phyloP scores from a whole-genome alignment of 2,329 filamentous ascomycete genomes.

The Ophiostoma perfectum region DNA sequence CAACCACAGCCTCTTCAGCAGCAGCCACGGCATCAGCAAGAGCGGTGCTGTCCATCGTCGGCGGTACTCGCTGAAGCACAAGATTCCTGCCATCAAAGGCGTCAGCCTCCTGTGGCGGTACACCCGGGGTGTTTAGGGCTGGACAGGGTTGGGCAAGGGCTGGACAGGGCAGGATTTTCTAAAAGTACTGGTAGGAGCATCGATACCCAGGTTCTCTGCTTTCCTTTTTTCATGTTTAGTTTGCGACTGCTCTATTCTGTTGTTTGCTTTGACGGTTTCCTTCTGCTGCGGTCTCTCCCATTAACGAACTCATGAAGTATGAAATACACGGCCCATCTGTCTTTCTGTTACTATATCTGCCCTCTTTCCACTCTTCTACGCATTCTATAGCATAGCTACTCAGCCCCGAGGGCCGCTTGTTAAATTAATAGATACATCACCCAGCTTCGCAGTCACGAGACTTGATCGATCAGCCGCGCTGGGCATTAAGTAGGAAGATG shows the following conservation, averaged over 20 bases:
- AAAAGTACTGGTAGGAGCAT: background rate
- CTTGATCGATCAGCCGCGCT: no score
- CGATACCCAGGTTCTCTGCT: background rate
- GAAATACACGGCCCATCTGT: background rate
- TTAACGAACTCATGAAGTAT: background rate
- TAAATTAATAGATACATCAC: no score
- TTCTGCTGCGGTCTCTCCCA: background rate
- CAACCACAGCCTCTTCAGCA: slow-evolving; percentile 4
- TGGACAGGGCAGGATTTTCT: background rate
- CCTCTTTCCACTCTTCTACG: background rate
- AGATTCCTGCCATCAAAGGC: slow-evolving; percentile 25
- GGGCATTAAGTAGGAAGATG: no score
- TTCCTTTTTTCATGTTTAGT: background rate
- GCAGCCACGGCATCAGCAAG: background rate
- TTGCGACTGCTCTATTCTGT: background rate
- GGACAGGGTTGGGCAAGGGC: background rate
- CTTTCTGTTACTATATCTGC: background rate
- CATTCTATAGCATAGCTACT: no score
- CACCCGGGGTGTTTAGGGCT: background rate
- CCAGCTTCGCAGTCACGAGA: no score
- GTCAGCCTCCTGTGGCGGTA: slow-evolving; percentile 27
- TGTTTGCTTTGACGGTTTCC: background rate
- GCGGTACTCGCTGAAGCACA: slow-evolving; percentile 20
- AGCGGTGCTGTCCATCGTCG: background rate
- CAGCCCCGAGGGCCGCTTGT: no score